Percentiles rank a stretch among this genome's conserved stretches.
Evolutionary conservation across 345 rosid species (phyloP).

Genomic region (Turnera subulata): DNA sequence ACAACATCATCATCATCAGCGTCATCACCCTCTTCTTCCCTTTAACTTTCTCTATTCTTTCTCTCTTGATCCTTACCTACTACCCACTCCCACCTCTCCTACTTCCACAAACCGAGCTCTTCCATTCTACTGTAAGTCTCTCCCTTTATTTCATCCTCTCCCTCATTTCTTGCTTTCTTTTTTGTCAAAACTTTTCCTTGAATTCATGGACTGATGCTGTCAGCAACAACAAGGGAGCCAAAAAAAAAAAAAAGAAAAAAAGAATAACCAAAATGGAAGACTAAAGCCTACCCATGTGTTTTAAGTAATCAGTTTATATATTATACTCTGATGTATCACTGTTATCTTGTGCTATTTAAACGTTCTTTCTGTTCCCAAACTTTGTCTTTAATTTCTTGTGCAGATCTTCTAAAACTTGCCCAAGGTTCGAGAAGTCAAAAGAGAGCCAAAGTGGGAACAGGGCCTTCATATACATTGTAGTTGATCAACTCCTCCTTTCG

Average conservation of each 20-base stretch:
- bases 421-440: neutral
- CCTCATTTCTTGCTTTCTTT: neutral
- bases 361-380: neutral
- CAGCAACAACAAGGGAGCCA: constrained; percentile 17
- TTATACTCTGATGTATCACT: neutral
- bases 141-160: constrained; percentile 11
- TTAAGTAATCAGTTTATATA: constrained; percentile 4
- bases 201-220: constrained; percentile 40
- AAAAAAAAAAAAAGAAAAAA: neutral
- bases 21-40: constrained; percentile 8
- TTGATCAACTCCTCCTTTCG: neutral
- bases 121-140: constrained; percentile 23
- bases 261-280: constrained; percentile 1
- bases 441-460: neutral
- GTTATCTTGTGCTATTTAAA: constrained; percentile 9
- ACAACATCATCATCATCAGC: constrained; percentile 10
- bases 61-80: constrained; percentile 34
- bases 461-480: neutral
- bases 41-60: constrained; percentile 3
- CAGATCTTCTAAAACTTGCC: neutral
- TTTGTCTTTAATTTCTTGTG: neutral
- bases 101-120: constrained; percentile 32
- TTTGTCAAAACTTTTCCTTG: constrained; percentile 28
- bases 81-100: constrained; percentile 30
- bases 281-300: constrained; percentile 11